Evolutionary conservation across 306 rosid species (phyloP).

Genomic region (Quercus suber): DNA sequence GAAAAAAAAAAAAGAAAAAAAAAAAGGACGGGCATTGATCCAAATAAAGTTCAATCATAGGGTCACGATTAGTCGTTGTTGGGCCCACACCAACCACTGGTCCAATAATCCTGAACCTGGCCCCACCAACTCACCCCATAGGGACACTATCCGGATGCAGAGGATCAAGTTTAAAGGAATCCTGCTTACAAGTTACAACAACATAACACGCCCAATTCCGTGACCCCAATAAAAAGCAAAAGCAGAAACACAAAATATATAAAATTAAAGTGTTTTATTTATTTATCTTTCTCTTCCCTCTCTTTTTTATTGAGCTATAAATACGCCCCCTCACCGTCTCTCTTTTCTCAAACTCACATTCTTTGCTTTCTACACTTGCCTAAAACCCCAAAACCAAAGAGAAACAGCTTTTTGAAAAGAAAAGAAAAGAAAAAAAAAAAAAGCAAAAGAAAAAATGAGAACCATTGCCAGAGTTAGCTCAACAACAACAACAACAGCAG

Average conservation of each 20-base stretch:
- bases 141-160: no score
- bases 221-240: conserved; percentile 27
- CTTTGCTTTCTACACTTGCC: conserved; percentile 15
- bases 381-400: neutral
- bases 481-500: neutral
- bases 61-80: no score
- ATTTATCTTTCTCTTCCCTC: neutral
- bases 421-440: neutral
- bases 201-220: conserved; percentile 26
- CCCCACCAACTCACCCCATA: no score
- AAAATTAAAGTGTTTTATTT: neutral
- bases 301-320: conserved; percentile 33
- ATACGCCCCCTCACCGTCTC: conserved; percentile 24
- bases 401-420: neutral
- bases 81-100: no score
- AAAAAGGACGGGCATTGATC: no score
- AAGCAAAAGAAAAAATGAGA: conserved; percentile 41
- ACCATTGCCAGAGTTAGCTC: conserved; percentile 12
- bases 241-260: neutral
- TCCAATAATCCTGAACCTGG: no score
- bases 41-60: no score
- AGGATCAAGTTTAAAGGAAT: no score
- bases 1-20: no score
- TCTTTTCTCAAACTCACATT: conserved; percentile 32
- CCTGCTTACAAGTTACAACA: no score